Base-by-base conservation (phyloP, 2,329 filamentous ascomycete genomes). In the Fusarium proliferatum region DNA sequence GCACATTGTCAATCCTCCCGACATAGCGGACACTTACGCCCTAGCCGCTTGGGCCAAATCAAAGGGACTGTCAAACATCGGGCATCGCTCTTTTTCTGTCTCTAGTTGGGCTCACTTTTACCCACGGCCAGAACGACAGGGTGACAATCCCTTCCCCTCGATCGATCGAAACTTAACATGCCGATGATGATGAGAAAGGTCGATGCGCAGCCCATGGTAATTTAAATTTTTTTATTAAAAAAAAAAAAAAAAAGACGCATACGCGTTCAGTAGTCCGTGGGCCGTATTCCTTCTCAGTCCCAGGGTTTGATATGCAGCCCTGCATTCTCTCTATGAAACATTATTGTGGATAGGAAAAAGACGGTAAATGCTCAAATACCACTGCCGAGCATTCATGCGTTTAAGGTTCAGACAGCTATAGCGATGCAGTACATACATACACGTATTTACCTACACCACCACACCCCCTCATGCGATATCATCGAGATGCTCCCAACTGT, bases 81-180 rank as follows among this genome's bases (percentile, higher is more conserved):
- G 57, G 38, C 51, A 28, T 41, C 28, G 49, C 38, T 45, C 45
- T 51, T 58, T 63, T 65, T 64, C 45, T 23, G 51, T 68, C 41
- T 48, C 23, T 69, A 61, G 53, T 30, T 53, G 34, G 61, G 63
- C 38, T 67, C 61, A 30, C 51, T 53, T 16, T n/a, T 67, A 38
- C 26, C 42, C 43, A 36, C 36, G 26, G 26, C 30, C 38, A 33
- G 30, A 23, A 43, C n/a, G 38, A 36, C 49, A 64, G 48, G 66
- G 67, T 46, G 23, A 42, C 49, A 55, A 59, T 60, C 39, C 23
- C 28, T 51, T 48, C 39, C 33, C 23, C 41, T 38, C 43, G 71
- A 73, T 73, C 58, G 71, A 72, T 73, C 67, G 38, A 60, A 42
- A 33, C 21, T 45, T n/a, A 28, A 43, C 45, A 71, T 73, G 39